Conservation (phyloP, 148 eudicot species). For the Chenopodium berlandieri region DNA sequence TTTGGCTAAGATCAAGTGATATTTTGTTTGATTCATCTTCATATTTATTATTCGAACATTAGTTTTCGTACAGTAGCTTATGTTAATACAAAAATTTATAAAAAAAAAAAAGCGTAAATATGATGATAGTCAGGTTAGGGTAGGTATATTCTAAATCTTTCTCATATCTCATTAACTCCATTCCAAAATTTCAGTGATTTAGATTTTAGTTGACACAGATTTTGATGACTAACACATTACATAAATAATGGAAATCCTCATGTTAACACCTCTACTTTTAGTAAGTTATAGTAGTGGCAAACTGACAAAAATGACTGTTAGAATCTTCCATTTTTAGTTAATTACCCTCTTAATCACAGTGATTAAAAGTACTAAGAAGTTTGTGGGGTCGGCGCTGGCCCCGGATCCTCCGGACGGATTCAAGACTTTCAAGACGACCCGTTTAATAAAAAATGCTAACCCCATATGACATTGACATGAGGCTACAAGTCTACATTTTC, state of each 20-base stretch:
- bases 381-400: constrained; percentile 45
- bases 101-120: too few species aligned
- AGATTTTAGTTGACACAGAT: too few species aligned
- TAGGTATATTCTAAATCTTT: too few species aligned
- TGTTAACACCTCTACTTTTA: not conserved
- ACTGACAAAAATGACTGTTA: not conserved
- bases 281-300: constrained; percentile 4
- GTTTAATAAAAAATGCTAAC: constrained; percentile 15
- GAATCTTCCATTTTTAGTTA: not conserved
- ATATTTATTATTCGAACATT: too few species aligned
- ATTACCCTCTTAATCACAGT: constrained; percentile 20
- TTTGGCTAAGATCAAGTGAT: too few species aligned
- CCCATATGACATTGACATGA: constrained; percentile 32
- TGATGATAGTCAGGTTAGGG: too few species aligned
- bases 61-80: too few species aligned
- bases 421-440: constrained; percentile 18
- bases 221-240: not conserved
- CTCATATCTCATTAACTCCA: too few species aligned
- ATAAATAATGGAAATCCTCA: not conserved
- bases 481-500: constrained; percentile 26
- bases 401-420: constrained; percentile 33
- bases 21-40: too few species aligned
- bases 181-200: too few species aligned
- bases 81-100: too few species aligned
- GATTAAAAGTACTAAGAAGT: constrained; percentile 14